Conservation (phyloP, 2,329 filamentous ascomycete species). For the Fusarium floridanum region DNA sequence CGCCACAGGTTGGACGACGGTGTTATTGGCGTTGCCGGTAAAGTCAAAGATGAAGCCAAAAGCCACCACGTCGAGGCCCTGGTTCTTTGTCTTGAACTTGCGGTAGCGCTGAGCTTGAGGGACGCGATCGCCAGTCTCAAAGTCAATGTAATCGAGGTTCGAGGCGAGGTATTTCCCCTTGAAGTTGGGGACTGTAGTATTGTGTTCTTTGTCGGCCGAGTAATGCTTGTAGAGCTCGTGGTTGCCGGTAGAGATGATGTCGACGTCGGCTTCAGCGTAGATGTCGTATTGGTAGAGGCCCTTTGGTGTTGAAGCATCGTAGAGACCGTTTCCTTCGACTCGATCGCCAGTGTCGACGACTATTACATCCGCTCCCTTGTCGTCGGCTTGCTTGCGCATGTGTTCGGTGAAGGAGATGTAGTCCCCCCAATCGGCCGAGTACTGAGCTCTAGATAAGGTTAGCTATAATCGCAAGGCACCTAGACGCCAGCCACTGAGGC, state of each 20-base stretch:
- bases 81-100: conserved; percentile 93
- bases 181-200: conserved; percentile 86
- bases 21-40: conserved; percentile 90
- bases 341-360: conserved; percentile 96
- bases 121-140: conserved; percentile 75
- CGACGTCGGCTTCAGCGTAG: conserved; percentile 83
- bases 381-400: conserved; percentile 82
- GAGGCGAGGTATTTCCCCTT: conserved; percentile 86
- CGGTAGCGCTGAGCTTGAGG: conserved; percentile 86
- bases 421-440: conserved; percentile 97
- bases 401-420: conserved; percentile 93
- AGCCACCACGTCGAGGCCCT: conserved; percentile 84
- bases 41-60: conserved; percentile 98
- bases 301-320: conserved; percentile 89
- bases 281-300: conserved; percentile 92
- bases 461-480: not conserved
- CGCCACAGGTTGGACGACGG: conserved; percentile 82
- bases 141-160: conserved; percentile 89
- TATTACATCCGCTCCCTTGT: conserved; percentile 84
- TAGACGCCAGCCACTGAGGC: rapidly evolving
- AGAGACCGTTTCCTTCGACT: conserved; percentile 93
- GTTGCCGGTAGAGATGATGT: conserved; percentile 89
- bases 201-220: conserved; percentile 82
- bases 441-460: conserved; percentile 74
- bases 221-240: conserved; percentile 92